Evolutionary conservation across 2,329 filamentous ascomycete genomes (phyloP).

Genomic region (Colletotrichum liriopes): DNA sequence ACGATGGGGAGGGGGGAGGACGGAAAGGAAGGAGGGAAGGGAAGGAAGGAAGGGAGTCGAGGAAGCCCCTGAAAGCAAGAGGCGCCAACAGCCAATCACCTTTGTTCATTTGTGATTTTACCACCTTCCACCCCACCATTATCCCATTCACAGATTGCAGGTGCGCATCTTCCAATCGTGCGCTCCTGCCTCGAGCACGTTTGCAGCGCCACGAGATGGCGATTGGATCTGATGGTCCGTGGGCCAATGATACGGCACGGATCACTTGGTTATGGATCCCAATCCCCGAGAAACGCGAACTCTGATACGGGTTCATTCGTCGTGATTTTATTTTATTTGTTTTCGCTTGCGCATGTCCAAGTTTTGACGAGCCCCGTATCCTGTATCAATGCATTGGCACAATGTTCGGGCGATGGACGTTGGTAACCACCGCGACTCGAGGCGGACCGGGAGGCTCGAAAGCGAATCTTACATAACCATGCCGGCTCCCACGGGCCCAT

Average conservation of each 20-base stretch:
- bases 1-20: too few relatives aligned
- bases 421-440: slow-evolving; percentile 2
- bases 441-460: too few relatives aligned
- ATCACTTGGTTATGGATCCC: slow-evolving; percentile 1
- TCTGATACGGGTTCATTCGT: slow-evolving; percentile 24
- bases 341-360: not conserved
- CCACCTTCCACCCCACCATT: not conserved
- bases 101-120: not conserved
- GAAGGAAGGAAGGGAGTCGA: not conserved
- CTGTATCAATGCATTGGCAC: slow-evolving; percentile 8
- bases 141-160: not conserved
- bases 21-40: not conserved
- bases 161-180: slow-evolving; percentile 27
- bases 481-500: not conserved
- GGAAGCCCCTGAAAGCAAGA: slow-evolving; percentile 25
- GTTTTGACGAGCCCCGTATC: not conserved
- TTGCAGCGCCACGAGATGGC: slow-evolving; percentile 23
- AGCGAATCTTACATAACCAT: not conserved
- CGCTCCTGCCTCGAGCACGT: slow-evolving; percentile 33
- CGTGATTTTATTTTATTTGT: not conserved
- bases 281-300: slow-evolving; percentile 13
- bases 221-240: slow-evolving; percentile 25
- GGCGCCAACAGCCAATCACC: slow-evolving; percentile 7
- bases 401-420: not conserved
- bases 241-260: slow-evolving; percentile 19